Evolutionary conservation across 106 monocot genomes (phyloP).

Genomic region (Posidonia australis): DNA sequence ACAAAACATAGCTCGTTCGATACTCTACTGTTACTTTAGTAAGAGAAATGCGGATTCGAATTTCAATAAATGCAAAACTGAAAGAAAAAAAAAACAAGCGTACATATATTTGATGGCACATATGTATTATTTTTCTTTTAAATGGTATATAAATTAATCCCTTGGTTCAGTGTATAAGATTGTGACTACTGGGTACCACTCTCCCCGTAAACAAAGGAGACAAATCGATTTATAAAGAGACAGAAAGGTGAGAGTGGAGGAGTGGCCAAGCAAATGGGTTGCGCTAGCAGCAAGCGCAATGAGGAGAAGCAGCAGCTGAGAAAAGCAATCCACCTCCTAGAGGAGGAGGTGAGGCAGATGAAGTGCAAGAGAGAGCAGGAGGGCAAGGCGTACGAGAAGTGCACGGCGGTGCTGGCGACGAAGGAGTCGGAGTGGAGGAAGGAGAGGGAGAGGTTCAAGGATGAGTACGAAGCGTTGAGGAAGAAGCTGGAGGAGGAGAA

Average conservation of each 20-base stretch:
- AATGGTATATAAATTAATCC: too few species aligned
- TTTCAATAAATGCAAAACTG: too few species aligned
- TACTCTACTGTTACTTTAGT: too few species aligned
- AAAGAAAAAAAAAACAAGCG: too few species aligned
- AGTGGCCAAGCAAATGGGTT: background rate
- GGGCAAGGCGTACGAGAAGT: slow-evolving; percentile 8
- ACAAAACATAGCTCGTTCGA: too few species aligned
- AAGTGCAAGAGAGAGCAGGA: slow-evolving; percentile 23
- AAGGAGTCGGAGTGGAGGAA: slow-evolving; percentile 24
- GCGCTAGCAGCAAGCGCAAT: background rate
- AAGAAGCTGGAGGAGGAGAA: slow-evolving; percentile 36
- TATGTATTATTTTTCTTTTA: too few species aligned
- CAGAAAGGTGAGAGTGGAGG: background rate
- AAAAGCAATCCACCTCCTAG: slow-evolving; percentile 23
- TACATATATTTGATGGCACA: too few species aligned
- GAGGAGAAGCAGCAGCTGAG: slow-evolving; percentile 10
- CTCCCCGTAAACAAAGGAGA: too few species aligned
- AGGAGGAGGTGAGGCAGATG: slow-evolving; percentile 37
- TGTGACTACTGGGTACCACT: too few species aligned
- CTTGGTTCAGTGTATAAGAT: too few species aligned
- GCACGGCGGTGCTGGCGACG: slow-evolving; percentile 1
- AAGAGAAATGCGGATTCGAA: too few species aligned
- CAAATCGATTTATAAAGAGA: too few species aligned
- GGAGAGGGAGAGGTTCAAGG: slow-evolving; percentile 40
- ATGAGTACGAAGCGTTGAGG: slow-evolving; percentile 26